Conservation (phyloP, 352 stramenopile species). For the Phytophthora chlamydospora region DNA sequence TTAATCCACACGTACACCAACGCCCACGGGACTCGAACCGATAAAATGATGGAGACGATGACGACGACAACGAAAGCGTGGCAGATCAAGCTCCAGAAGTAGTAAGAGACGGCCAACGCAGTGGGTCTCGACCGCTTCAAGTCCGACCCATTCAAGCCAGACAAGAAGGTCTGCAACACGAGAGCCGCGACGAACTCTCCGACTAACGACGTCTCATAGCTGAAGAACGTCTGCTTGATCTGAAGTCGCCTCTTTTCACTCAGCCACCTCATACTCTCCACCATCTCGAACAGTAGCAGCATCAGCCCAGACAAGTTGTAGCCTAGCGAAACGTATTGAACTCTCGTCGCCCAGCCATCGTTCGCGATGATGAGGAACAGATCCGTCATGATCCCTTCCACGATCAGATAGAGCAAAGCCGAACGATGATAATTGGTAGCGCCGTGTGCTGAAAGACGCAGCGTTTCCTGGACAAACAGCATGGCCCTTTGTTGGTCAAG, state of each 20-base stretch:
- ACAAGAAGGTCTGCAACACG: constrained; percentile 5
- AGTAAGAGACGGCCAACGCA: constrained; percentile 5
- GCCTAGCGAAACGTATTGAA: constrained; percentile 12
- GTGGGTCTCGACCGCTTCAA: constrained; percentile 10
- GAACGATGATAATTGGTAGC: constrained; percentile 7
- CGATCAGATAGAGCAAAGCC: constrained; percentile 5
- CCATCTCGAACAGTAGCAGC: constrained; percentile 12
- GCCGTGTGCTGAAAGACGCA: constrained; percentile 4
- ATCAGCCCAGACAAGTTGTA: constrained; percentile 13
- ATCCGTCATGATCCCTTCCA: constrained; percentile 12
- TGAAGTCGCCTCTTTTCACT: constrained; percentile 4
- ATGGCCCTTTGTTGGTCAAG: constrained; percentile 2
- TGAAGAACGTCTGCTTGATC: constrained; percentile 11
- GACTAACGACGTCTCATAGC: constrained; percentile 10
- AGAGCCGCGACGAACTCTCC: constrained; percentile 9
- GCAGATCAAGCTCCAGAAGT: constrained; percentile 11
- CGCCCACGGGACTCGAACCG: not conserved
- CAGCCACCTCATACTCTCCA: constrained; percentile 5
- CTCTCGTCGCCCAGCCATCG: constrained; percentile 4
- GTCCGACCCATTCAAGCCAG: constrained; percentile 5
- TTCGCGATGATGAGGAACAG: constrained; percentile 21
- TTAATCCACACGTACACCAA: constrained; percentile 9
- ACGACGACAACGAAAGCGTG: not conserved
- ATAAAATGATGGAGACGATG: constrained; percentile 4
- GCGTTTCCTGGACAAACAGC: constrained; percentile 10